These are phyloP conservation scores for Kazachstania africana DNA, from an alignment of 805 yeast species.

Conservation along the genomic window DNA sequence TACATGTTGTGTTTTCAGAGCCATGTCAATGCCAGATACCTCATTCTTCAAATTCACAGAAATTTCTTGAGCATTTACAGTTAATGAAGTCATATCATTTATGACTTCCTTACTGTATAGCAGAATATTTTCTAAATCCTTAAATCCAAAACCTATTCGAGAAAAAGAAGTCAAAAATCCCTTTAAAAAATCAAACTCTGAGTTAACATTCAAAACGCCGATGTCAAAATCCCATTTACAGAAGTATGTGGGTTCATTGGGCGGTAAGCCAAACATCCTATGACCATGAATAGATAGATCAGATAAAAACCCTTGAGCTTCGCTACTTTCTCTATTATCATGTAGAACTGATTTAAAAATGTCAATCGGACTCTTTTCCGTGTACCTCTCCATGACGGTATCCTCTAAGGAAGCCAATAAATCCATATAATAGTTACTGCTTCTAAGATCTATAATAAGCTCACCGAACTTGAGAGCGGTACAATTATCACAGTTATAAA, in stretches of 20 bases:
- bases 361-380: slow-evolving; percentile 8
- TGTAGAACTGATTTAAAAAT: slow-evolving; percentile 23
- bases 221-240: slow-evolving; percentile 83
- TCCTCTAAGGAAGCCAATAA: slow-evolving; percentile 47
- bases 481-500: slow-evolving; percentile 55
- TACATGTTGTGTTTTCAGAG: slow-evolving; percentile 18
- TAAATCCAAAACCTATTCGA: slow-evolving; percentile 50
- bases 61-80: slow-evolving; percentile 42
- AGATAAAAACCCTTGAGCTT: slow-evolving; percentile 23
- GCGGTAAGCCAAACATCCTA: slow-evolving; percentile 87
- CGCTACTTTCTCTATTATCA: slow-evolving; percentile 7
- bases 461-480: slow-evolving; percentile 51
- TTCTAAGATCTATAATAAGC: slow-evolving; percentile 69
- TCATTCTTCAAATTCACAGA: slow-evolving; percentile 31
- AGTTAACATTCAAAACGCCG: slow-evolving; percentile 45
- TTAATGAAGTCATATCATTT: slow-evolving; percentile 58
- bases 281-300: slow-evolving; percentile 68
- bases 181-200: slow-evolving; percentile 35
- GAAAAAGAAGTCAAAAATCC: slow-evolving; percentile 32
- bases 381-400: slow-evolving; percentile 9
- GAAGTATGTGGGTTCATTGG: slow-evolving; percentile 73
- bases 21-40: slow-evolving; percentile 14
- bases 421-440: slow-evolving; percentile 90
- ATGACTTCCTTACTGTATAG: slow-evolving; percentile 42
- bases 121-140: slow-evolving; percentile 68